These are phyloP conservation scores for Ophiostoma ips DNA, from an alignment of 2,329 filamentous ascomycete species.

Conservation along the genomic window DNA sequence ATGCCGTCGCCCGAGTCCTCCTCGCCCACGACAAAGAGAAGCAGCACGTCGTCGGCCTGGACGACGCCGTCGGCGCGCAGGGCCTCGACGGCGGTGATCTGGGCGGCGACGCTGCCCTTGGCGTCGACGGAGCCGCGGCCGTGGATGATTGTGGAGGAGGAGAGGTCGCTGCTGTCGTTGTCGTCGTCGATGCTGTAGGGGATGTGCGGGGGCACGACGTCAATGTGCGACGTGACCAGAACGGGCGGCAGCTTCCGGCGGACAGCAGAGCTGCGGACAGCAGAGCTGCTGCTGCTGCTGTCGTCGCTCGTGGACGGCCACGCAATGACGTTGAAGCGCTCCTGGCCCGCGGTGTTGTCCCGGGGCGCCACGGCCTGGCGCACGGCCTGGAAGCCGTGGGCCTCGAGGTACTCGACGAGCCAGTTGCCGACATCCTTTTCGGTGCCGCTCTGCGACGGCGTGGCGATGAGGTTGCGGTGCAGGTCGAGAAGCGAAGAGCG, in stretches of 20 bases:
- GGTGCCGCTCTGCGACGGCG: conserved; percentile 55
- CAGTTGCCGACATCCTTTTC: conserved; percentile 57
- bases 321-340: conserved; percentile 65
- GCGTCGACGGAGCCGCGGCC: conserved; percentile 65
- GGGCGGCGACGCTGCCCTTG: conserved; percentile 57
- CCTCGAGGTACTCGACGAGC: conserved; percentile 50
- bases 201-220: conserved; percentile 60
- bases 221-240: conserved; percentile 70
- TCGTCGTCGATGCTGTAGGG: conserved; percentile 47
- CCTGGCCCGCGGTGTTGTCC: conserved; percentile 17
- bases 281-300: background rate
- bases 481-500: conserved; percentile 49
- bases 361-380: conserved; percentile 26
- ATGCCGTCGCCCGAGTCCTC: conserved; percentile 74
- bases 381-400: conserved; percentile 29
- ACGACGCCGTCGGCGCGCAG: conserved; percentile 31
- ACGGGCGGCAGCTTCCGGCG: conserved; percentile 40
- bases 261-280: background rate
- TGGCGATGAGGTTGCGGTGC: conserved; percentile 61
- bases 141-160: conserved; percentile 37
- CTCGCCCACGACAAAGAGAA: conserved; percentile 68
- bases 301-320: conserved; percentile 31
- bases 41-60: conserved; percentile 32
- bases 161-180: conserved; percentile 13
- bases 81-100: conserved; percentile 52